Base-by-base conservation (phyloP, 176 grass and related monocot genomes). In the Aegilops sharonensis region DNA sequence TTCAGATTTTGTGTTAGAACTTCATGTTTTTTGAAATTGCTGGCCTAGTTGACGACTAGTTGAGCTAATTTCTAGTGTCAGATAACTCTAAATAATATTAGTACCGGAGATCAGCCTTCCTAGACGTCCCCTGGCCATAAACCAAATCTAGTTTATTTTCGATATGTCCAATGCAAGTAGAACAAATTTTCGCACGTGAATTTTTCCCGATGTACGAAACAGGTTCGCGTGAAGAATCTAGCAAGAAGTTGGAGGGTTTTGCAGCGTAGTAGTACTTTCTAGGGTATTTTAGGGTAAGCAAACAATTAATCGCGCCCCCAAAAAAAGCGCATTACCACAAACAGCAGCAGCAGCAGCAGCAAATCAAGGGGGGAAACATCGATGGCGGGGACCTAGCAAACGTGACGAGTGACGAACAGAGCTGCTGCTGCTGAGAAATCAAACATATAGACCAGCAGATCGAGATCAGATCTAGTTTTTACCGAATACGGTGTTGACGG, bases 401-500 rank as follows among this genome's bases (percentile, higher is more conserved):
- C 43, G 15, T 75, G 48, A 31, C 43, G 40, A 30, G 24, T 30
- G 14, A 50, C 24, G 72, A 50, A 29, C 72, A 18, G 15, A 4
- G 30, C 72, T 27, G 14, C 27, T 14, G 13, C 47, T 52, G 45
- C 72, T 52, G 43, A 31, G 48, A 27, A 72, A 75, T 59, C 56
- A 24, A 74, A 14, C 40, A 24, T 30, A 15, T 50, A 9, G 20
- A 30, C 6, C 24, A 8, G 43, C 45, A 75, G 72, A 50, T 75
- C 72, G 43, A 52, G 72, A 31, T 52, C 15, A 52, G 43, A 75
- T 75, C 72, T 75, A 75, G 72, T 31, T 75, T 20, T 30, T 52
- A 75, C 72, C 72, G 43, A 75, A 75, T 25, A 75, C 72, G 25
- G 72, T 75, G 72, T 75, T 75, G 72, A 75, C 1, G 72, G 72